phyloP scores from a whole-genome alignment of 1,139 yeast species.

The Sugiyamaella grinbergsii region DNA sequence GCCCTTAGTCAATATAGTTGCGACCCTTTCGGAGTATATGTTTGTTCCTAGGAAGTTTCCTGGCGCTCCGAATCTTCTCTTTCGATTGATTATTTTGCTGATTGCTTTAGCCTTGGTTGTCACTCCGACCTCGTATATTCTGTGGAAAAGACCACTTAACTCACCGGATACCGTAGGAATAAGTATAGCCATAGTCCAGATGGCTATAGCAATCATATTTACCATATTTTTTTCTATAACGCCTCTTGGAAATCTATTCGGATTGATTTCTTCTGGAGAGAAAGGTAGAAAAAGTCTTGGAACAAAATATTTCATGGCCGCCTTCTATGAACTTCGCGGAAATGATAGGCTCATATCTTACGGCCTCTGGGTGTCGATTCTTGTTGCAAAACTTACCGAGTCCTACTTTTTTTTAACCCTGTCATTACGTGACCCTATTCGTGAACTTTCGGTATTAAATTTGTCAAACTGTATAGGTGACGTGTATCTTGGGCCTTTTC shows the following conservation, averaged over 20 bases:
- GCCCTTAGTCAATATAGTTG: constrained; percentile 62
- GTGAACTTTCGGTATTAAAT: constrained; percentile 63
- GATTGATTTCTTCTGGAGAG: constrained; percentile 44
- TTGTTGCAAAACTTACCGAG: constrained; percentile 72
- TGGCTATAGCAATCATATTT: constrained; percentile 61
- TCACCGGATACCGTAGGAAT: constrained; percentile 53
- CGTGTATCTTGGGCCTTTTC: constrained; percentile 47
- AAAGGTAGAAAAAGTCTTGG: constrained; percentile 34
- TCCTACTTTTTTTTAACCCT: constrained; percentile 80
- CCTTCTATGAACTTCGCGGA: constrained; percentile 56
- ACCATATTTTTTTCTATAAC: constrained; percentile 62
- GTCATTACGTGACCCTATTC: constrained; percentile 75
- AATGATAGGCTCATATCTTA: constrained; percentile 60
- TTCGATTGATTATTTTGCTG: constrained; percentile 50
- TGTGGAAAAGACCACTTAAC: constrained; percentile 51
- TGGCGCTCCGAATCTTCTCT: constrained; percentile 56
- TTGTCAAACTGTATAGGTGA: constrained; percentile 68
- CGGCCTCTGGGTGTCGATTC: constrained; percentile 67
- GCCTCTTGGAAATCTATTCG: constrained; percentile 59
- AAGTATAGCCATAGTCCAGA: constrained; percentile 58
- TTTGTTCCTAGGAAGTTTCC: constrained; percentile 75
- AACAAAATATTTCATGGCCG: constrained; percentile 48
- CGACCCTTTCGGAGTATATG: constrained; percentile 60
- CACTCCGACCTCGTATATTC: constrained; percentile 64
- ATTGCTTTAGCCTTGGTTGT: constrained; percentile 52